These are phyloP conservation scores for Coniferiporia sulphurascens DNA, from an alignment of 1,284 basidiomycete genomes.

Conservation along the genomic window DNA sequence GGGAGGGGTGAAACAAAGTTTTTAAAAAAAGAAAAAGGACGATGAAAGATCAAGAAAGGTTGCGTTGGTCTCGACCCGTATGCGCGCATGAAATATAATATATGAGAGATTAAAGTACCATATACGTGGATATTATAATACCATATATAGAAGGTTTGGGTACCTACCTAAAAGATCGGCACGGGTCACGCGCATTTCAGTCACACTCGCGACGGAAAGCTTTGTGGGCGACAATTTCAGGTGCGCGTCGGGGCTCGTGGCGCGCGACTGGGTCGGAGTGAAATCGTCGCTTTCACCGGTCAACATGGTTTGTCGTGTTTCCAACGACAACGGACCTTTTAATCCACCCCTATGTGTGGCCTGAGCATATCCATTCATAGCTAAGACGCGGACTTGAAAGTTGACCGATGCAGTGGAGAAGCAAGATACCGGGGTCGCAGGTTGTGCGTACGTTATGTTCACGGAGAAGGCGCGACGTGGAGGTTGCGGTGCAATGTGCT, in stretches of 20 bases:
- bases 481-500: neutral
- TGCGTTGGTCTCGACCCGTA: neutral
- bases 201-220: neutral
- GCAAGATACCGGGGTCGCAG: too few species aligned
- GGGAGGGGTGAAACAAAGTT: neutral
- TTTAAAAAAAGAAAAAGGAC: conserved; percentile 10
- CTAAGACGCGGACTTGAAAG: neutral
- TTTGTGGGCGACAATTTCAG: neutral
- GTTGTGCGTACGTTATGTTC: neutral
- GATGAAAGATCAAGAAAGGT: conserved; percentile 12
- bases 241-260: conserved; percentile 5
- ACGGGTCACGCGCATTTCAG: neutral
- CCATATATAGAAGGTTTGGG: neutral
- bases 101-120: conserved; percentile 3
- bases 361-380: neutral
- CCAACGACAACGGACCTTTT: neutral
- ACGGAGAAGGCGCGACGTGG: neutral
- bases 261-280: conserved; percentile 14
- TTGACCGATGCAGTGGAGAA: too few species aligned
- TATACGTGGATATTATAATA: neutral
- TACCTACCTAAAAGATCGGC: conserved; percentile 4
- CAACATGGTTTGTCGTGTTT: neutral
- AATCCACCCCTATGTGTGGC: neutral
- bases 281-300: conserved; percentile 1
- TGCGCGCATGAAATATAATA: neutral